Percentiles rank a stretch among this genome's conserved stretches.
Evolutionary conservation across 106 monocot species (phyloP).

Genomic region (Dioscorea zingiberensis): DNA sequence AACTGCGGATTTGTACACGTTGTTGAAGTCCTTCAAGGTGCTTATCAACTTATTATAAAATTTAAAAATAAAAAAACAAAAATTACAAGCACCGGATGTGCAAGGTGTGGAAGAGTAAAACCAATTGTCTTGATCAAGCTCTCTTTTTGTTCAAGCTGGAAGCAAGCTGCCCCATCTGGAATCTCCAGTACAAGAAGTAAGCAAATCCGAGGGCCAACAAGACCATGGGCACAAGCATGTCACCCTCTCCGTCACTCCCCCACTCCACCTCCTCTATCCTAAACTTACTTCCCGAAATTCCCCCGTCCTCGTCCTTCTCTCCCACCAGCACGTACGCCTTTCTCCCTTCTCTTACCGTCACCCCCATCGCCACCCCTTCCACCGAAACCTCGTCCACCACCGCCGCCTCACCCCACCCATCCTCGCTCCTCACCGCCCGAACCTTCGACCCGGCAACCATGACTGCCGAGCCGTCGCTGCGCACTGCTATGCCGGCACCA

Average conservation of each 20-base stretch:
- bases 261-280: slow-evolving; percentile 74
- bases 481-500: slow-evolving; percentile 10
- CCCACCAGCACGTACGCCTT: slow-evolving; percentile 32
- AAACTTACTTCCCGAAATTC: not conserved
- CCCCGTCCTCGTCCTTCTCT: slow-evolving; percentile 11
- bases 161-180: slow-evolving; percentile 79
- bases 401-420: slow-evolving; percentile 43
- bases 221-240: slow-evolving; percentile 57
- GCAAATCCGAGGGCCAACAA: slow-evolving; percentile 59
- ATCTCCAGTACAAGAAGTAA: slow-evolving; percentile 81
- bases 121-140: slow-evolving; percentile 9
- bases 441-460: slow-evolving; percentile 17
- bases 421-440: slow-evolving; percentile 32
- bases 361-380: slow-evolving; percentile 18
- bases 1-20: too few relatives aligned
- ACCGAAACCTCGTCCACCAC: slow-evolving; percentile 34
- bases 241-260: slow-evolving; percentile 52
- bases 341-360: slow-evolving; percentile 50
- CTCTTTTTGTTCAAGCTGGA: slow-evolving; percentile 73
- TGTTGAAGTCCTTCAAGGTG: too few relatives aligned
- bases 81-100: too few relatives aligned
- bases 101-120: too few relatives aligned
- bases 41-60: too few relatives aligned
- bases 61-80: too few relatives aligned
- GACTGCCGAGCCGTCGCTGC: slow-evolving; percentile 42